A percentile compares a stretch with the other conserved stretches of the same genome.
Evolutionary conservation across 495 filamentous ascomycete species (phyloP).

Genomic region (Pyrenopolyporus hunteri): DNA sequence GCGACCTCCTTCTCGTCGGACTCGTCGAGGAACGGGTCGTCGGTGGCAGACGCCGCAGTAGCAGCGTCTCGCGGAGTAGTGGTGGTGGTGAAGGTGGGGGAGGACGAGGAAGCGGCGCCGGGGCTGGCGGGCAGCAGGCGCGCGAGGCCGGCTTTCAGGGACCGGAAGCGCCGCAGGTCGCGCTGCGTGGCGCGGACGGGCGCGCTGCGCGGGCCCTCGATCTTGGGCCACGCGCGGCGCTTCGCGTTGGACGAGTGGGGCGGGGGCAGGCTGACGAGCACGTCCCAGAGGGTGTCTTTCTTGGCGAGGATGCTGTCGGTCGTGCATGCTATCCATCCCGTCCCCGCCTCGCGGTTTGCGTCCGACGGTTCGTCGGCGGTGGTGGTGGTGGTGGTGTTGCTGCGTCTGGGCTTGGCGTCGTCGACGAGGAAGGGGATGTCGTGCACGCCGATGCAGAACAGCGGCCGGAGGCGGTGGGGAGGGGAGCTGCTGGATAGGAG

Average conservation of each 20-base stretch:
- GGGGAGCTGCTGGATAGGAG: slow-evolving; percentile 66
- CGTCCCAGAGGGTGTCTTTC: slow-evolving; percentile 85
- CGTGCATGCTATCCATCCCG: slow-evolving; percentile 90
- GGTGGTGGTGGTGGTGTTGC: no score
- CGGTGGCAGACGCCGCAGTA: no score
- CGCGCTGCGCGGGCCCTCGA: slow-evolving; percentile 66
- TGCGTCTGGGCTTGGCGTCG: slow-evolving; percentile 50
- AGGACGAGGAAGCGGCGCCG: no score
- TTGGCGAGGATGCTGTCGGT: slow-evolving; percentile 89
- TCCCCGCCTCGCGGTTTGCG: slow-evolving; percentile 54
- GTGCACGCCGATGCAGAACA: slow-evolving; percentile 90
- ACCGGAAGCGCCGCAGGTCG: slow-evolving; percentile 78
- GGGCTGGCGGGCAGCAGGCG: slow-evolving; percentile 45
- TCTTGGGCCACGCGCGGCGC: slow-evolving; percentile 73
- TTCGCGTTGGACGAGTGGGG: slow-evolving; percentile 57
- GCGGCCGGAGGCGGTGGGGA: slow-evolving; percentile 72
- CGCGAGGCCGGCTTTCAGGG: slow-evolving; percentile 70
- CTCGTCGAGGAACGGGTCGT: slow-evolving; percentile 48
- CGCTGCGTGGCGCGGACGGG: slow-evolving; percentile 87
- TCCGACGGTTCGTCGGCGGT: slow-evolving; percentile 30
- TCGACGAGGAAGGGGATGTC: slow-evolving; percentile 81
- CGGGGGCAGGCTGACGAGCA: slow-evolving; percentile 80
- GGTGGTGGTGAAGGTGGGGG: no score
- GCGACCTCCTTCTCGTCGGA: slow-evolving; percentile 62
- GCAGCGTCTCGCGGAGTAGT: slow-evolving; percentile 41